Base-by-base conservation (phyloP, 805 yeast species). In the Tetrapisispora arboricola region DNA sequence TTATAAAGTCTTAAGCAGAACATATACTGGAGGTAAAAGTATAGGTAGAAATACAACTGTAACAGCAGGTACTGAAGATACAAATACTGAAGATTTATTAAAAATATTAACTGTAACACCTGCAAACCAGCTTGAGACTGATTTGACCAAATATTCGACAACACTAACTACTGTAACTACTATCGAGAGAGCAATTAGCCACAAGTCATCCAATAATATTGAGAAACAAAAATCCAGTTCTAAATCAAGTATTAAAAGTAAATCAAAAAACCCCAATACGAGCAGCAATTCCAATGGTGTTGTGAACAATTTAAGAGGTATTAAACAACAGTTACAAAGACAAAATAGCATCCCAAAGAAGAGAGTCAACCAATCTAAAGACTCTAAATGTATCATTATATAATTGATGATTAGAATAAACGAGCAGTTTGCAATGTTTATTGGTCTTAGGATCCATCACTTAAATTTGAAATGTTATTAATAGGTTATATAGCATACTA, bases 101-200 rank as follows among this genome's bases (percentile, higher is more conserved):
- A 39, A 39, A 18, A 18, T 39, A 12, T 26, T 39, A 10, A 39
- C 42, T 8, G 20, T 39, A 22, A 41, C 44, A 1, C 36, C 43
- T n/a, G 31, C 43, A 3, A 36, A 40, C 16, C 27, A 31, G 4
- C 22, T 16, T 19, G 36, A 36, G 24, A 36, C 34, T 5, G 40
- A 21, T 6, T 28, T 36, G 15, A 21, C 34, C 4, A 27, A 37
- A n/a, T 37, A 35, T 31, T 29, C 42, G 12, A 44, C 34, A 18
- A 28, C 26, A n/a, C 13, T 34, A 15, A 33, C 40, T 5, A 26
- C 36, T 6, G 36, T 49, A 36, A 45, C 47, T 22, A 35, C 46
- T 1, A 57, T 58, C 8, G 63, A 57, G 44, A 55, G 63, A 43
- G 49, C 60, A 29, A 51, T 53, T 41, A 57, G 61, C 44, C 37